Evolutionary conservation across 2,329 filamentous ascomycete species (phyloP).

Genomic region (Calonectria naviculata): DNA sequence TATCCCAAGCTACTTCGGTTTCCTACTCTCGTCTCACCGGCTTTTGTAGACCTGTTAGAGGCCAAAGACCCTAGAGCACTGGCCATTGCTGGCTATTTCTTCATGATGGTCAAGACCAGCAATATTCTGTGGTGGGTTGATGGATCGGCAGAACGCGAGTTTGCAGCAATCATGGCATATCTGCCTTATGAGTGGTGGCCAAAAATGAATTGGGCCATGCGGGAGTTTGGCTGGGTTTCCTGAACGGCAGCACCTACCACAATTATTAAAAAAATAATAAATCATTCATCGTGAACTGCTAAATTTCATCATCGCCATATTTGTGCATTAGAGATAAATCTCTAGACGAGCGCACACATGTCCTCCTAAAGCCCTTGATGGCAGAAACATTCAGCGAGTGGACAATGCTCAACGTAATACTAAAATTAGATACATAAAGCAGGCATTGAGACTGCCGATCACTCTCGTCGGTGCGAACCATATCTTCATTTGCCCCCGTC

Average conservation of each 20-base stretch:
- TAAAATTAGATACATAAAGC: too few relatives aligned
- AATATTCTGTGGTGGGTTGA: constrained; percentile 24
- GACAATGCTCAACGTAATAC: too few relatives aligned
- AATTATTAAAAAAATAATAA: background rate
- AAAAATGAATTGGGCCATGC: constrained; percentile 9
- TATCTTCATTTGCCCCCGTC: too few relatives aligned
- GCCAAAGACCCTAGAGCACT: constrained; percentile 12
- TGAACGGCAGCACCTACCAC: background rate
- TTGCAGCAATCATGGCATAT: constrained; percentile 18
- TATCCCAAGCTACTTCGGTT: constrained; percentile 10
- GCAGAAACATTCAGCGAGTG: too few relatives aligned
- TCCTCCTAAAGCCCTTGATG: too few relatives aligned
- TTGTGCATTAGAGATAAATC: too few relatives aligned
- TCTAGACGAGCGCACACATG: too few relatives aligned
- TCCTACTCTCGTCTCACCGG: background rate
- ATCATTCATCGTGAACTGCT: background rate
- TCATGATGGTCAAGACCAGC: constrained; percentile 12
- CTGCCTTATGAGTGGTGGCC: constrained; percentile 18
- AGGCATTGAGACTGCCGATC: too few relatives aligned
- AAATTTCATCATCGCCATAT: background rate
- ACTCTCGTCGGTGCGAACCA: too few relatives aligned
- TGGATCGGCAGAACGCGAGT: constrained; percentile 11
- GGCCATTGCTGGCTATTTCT: constrained; percentile 16
- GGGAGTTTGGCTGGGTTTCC: background rate
- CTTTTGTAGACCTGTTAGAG: constrained; percentile 11